Evolutionary conservation across 2,329 filamentous ascomycete genomes (phyloP), one percentile per base, ranked within the genome.

Genomic region (Malbranchea cinnamomea): DNA sequence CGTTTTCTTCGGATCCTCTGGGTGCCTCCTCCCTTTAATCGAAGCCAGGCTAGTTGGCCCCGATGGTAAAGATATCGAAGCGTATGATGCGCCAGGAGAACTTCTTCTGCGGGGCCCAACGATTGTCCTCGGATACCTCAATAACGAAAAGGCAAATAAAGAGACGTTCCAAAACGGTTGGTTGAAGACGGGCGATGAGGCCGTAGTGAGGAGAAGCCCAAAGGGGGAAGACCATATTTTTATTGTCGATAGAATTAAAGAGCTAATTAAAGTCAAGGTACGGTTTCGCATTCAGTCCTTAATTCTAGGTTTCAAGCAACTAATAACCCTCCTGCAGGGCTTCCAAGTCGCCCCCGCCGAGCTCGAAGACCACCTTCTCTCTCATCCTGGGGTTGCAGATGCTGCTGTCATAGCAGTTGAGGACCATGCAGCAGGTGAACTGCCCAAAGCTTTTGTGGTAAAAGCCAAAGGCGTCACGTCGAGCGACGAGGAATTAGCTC

Each of bases 41-140:
- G 64, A 67, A 26, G 74, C 65, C 26, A 75, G 75, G 43, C 50
- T 85, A 3, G 53, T 84, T 11, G 69, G 64, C 6, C 45, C 57
- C 3, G 71, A 81, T 35, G 78, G 77, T 2, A 59, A 56, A 2
- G 78, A 83, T 44, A 65, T 84, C 32, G 72, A 65, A 0, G 67
- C 59, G 4, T 68, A 75, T 40, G 68, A 82, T 37, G 67, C 68
- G 31, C 75, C 74, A 1, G 82, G 82, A 21, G 82, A 91, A 52
- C 65, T 91, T 6, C 63, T 78, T 15, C 67, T 87, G 15, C 78
- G 80, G 47, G 69, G 68, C 0, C 80, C 80, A 0, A 71, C 71
- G 0, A 68, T 85, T 1, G 71, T 77, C 0, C 56, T 87, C 1
- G 82, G 82, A 1, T 91, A 91, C 43, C 60, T 87, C 25, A 76